Percentiles rank a stretch among this genome's conserved stretches.
phyloP scores from a whole-genome alignment of 495 filamentous ascomycete genomes.

The Aspergillus olivimuriae region DNA sequence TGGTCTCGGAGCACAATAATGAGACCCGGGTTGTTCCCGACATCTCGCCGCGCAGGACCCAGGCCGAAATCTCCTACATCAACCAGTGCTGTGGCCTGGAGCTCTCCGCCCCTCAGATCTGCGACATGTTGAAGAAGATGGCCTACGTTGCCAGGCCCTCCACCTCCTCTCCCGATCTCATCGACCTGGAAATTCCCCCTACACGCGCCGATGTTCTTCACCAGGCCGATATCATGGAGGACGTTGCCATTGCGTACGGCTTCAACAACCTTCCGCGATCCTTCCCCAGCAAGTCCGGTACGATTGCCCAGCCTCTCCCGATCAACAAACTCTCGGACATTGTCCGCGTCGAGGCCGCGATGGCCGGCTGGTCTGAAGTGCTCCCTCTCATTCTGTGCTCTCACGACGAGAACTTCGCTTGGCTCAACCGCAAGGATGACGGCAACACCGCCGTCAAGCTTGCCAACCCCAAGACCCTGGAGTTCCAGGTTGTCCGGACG shows the following conservation, averaged over 20 bases:
- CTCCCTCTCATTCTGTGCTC: conserved; percentile 96
- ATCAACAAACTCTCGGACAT: conserved; percentile 96
- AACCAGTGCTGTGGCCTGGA: conserved; percentile 83
- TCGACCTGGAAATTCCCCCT: conserved; percentile 77
- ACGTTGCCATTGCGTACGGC: conserved; percentile 90
- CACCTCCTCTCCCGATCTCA: conserved; percentile 49
- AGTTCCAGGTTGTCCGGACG: conserved; percentile 96
- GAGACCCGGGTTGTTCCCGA: conserved; percentile 75
- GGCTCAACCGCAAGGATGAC: conserved; percentile 88
- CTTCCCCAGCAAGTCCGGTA: conserved; percentile 75
- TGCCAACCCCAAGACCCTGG: conserved; percentile 90
- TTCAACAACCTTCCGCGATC: conserved; percentile 88
- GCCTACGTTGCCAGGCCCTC: conserved; percentile 72
- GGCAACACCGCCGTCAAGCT: conserved; percentile 80
- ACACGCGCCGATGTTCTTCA: conserved; percentile 94
- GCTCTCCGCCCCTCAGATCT: conserved; percentile 64
- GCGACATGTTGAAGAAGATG: conserved; percentile 78
- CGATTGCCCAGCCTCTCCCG: conserved; percentile 77
- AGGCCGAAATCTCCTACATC: conserved; percentile 85
- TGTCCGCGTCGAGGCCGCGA: conserved; percentile 80
- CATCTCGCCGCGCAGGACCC: conserved; percentile 63
- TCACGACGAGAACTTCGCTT: conserved; percentile 96
- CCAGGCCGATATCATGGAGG: conserved; percentile 98
- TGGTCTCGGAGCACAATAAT: conserved; percentile 85
- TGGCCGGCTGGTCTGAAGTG: conserved; percentile 94